Evolutionary conservation across 345 rosid genomes (phyloP).

Genomic region (Nephelium lappaceum): DNA sequence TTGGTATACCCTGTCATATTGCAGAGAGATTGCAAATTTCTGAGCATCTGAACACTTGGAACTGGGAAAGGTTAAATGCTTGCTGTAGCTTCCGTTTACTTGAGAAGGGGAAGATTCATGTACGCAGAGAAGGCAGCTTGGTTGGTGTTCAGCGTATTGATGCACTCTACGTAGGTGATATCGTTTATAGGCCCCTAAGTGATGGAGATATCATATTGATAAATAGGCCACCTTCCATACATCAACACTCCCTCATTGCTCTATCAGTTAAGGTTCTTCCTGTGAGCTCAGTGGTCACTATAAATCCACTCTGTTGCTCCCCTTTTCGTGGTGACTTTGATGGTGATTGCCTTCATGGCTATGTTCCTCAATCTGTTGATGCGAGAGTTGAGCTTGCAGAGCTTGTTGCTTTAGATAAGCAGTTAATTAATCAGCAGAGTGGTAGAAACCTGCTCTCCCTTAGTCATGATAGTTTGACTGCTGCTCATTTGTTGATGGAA

Average conservation of each 20-base stretch:
- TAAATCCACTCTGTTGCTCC: conserved; percentile 85
- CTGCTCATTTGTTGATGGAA: conserved; percentile 70
- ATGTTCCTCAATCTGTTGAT: conserved; percentile 81
- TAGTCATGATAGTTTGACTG: conserved; percentile 83
- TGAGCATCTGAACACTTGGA: conserved; percentile 73
- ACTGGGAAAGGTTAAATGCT: conserved; percentile 56
- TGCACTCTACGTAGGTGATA: conserved; percentile 68
- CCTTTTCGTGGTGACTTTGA: conserved; percentile 97
- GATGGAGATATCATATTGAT: conserved; percentile 82
- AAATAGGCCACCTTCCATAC: conserved; percentile 95
- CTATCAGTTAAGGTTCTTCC: conserved; percentile 78
- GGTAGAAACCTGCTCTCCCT: conserved; percentile 76
- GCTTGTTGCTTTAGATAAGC: conserved; percentile 83
- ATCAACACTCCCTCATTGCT: conserved; percentile 86
- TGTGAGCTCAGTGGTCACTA: conserved; percentile 62
- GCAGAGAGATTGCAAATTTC: conserved; percentile 79
- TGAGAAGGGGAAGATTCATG: conserved; percentile 58
- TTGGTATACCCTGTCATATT: conserved; percentile 79
- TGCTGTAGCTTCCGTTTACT: conserved; percentile 51
- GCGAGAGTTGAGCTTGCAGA: conserved; percentile 76
- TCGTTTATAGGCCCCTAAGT: conserved; percentile 57
- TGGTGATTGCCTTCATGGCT: conserved; percentile 97
- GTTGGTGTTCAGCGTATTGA: conserved; percentile 44
- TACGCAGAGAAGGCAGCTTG: conserved; percentile 63
- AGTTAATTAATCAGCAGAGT: conserved; percentile 69